These are phyloP conservation scores for Claviceps fusiformis DNA, from an alignment of 2,329 filamentous ascomycete genomes.

Conservation along the genomic window DNA sequence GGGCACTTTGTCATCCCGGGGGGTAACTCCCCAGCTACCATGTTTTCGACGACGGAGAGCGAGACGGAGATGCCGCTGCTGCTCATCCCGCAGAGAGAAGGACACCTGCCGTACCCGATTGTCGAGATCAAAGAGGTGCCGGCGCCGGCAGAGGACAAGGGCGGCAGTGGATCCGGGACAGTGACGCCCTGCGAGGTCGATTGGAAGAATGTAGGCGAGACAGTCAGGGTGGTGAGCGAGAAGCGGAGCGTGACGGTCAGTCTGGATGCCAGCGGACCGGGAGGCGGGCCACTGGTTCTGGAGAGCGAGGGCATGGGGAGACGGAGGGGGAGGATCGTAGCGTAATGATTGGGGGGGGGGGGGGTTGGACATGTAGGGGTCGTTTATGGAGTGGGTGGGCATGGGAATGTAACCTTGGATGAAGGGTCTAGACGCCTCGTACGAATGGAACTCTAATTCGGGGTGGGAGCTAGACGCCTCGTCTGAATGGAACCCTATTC, in stretches of 20 bases:
- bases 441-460: too few species aligned
- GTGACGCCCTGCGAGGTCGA: slow-evolving; percentile 57
- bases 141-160: slow-evolving; percentile 9
- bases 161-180: slow-evolving; percentile 6
- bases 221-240: slow-evolving; percentile 60
- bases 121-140: slow-evolving; percentile 61
- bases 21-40: slow-evolving; percentile 23
- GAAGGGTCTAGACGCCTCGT: too few species aligned
- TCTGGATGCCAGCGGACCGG: slow-evolving; percentile 51
- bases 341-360: too few species aligned
- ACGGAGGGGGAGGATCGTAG: slow-evolving; percentile 23
- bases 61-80: slow-evolving; percentile 53
- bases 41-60: slow-evolving; percentile 32
- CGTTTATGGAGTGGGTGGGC: too few species aligned
- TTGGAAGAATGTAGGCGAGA: slow-evolving; percentile 63
- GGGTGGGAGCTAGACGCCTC: too few species aligned
- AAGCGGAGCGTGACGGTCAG: slow-evolving; percentile 59
- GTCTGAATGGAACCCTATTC: too few species aligned
- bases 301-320: slow-evolving; percentile 37
- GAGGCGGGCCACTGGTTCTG: slow-evolving; percentile 52
- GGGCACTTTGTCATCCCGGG: slow-evolving; percentile 57
- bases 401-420: too few species aligned
- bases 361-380: too few species aligned
- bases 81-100: slow-evolving; percentile 67
- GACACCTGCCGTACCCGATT: slow-evolving; percentile 61